Base-by-base conservation (phyloP, 176 grass and related monocot species). In the Aegilops umbellulata region DNA sequence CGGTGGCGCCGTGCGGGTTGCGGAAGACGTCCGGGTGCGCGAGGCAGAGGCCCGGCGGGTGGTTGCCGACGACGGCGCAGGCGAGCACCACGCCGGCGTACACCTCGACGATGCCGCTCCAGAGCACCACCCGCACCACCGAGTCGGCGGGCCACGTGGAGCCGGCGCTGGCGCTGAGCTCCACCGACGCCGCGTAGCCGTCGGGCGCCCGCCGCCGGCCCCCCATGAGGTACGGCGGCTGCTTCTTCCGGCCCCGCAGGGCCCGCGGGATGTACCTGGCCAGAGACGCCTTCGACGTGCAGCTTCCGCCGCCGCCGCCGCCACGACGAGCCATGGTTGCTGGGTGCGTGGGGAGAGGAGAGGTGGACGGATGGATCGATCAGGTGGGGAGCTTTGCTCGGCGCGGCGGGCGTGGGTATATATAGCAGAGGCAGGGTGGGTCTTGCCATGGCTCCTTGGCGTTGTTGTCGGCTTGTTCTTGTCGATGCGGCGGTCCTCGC, bases 1-100 rank as follows among this genome's bases (percentile, higher is more conserved):
- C 58, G 3, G 89, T 29, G 12, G 92, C 90, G 35, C 79, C 84
- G 36, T 87, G 89, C 10, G 92, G 92, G 71, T 86, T 89, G 4
- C 73, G 82, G 87, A 94, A 94, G 3, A 94, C 89, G 39, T 94
- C 89, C 1, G 89, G 89, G 65, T 84, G 81, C 7, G 84, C 89
- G 14, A 94, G 71, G 81, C 87, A 91, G 11, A 94, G 71, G 4
- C 89, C 89, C 46, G 89, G 92, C 57, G 84, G 88, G 84, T 94
- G 87, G 19, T 74, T 89, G 19, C 65, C 57, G 89, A 94, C 89
- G 46, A 94, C 87, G 47, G 82, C 62, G 65, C 67, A 72, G 10
- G 92, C 92, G 64, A 84, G 84, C 27, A 94, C 81, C 14, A 89
- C 89, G 1, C 77, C 77, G 0, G 84, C n/a, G 77, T 94, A 94